phyloP scores from a whole-genome alignment of 495 filamentous ascomycete species.

The Aspergillus ostianus region DNA sequence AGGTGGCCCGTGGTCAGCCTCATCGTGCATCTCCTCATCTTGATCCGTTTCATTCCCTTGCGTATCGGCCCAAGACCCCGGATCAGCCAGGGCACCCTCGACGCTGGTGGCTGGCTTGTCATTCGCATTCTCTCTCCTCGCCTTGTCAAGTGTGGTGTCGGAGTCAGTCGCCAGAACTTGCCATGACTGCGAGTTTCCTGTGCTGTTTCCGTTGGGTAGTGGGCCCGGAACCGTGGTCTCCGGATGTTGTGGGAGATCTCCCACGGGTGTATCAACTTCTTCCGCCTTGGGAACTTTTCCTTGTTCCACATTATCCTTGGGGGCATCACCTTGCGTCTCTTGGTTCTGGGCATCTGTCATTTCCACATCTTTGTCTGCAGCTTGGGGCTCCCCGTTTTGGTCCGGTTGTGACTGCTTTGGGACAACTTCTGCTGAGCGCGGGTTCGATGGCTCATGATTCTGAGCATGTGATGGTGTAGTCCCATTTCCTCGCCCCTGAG shows the following conservation, averaged over 20 bases:
- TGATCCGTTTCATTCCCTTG: constrained; percentile 26
- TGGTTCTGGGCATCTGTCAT: constrained; percentile 40
- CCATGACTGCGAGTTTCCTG: constrained; percentile 5
- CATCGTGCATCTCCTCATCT: constrained; percentile 42
- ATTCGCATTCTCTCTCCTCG: constrained; percentile 15
- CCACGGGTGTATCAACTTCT: constrained; percentile 38
- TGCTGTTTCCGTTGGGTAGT: constrained; percentile 16
- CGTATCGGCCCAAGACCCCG: constrained; percentile 6
- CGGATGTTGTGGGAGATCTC: constrained; percentile 38
- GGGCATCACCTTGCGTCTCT: constrained; percentile 3
- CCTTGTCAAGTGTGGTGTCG: constrained; percentile 11
- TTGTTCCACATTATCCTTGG: constrained; percentile 10
- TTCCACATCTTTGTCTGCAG: constrained; percentile 37
- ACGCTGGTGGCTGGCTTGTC: constrained; percentile 14
- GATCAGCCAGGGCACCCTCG: constrained; percentile 10
- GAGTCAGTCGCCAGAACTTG: constrained; percentile 11
- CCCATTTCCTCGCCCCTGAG: constrained; percentile 19
- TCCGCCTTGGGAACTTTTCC: constrained; percentile 38
- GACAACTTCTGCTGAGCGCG: constrained; percentile 4
- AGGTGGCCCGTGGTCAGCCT: constrained; percentile 41
- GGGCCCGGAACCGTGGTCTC: constrained; percentile 15
- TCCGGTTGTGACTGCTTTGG: constrained; percentile 11
- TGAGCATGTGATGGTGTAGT: constrained; percentile 11
- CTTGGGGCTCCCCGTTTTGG: constrained; percentile 12
- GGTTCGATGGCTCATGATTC: constrained; percentile 12